phyloP scores from a whole-genome alignment of 108 stramenopile genomes.

The Cylindrotheca closterium region DNA sequence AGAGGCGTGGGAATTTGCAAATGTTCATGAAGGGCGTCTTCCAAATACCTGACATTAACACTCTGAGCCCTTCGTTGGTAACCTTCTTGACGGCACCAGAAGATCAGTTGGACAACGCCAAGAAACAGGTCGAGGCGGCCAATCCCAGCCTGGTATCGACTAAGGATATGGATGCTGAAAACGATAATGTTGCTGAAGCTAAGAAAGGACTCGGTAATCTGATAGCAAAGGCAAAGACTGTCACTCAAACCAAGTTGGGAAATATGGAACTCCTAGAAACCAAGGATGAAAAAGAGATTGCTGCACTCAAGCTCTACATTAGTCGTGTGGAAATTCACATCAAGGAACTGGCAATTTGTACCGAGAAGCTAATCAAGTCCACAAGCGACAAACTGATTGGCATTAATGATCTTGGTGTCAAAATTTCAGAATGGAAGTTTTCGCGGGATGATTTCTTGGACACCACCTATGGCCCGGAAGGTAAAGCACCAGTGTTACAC shows the following conservation, averaged over 20 bases:
- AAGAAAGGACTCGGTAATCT: slow-evolving; percentile 49
- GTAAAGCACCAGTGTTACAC: neutral
- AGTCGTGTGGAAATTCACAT: slow-evolving; percentile 64
- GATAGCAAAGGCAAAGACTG: slow-evolving; percentile 54
- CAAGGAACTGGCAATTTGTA: slow-evolving; percentile 67
- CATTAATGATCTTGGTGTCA: slow-evolving; percentile 81
- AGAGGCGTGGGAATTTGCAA: slow-evolving; percentile 74
- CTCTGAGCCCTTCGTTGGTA: slow-evolving; percentile 17
- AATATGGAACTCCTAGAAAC: slow-evolving; percentile 57
- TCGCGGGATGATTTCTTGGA: neutral
- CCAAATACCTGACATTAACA: slow-evolving; percentile 71
- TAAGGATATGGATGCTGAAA: slow-evolving; percentile 29
- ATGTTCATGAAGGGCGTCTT: slow-evolving; percentile 71
- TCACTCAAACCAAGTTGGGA: slow-evolving; percentile 41
- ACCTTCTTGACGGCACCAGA: slow-evolving; percentile 12
- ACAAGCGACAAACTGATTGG: slow-evolving; percentile 57
- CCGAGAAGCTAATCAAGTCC: slow-evolving; percentile 63
- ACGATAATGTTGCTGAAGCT: slow-evolving; percentile 1
- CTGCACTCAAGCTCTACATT: slow-evolving; percentile 67
- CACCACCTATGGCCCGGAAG: neutral
- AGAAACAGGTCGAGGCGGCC: slow-evolving; percentile 38
- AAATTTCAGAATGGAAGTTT: slow-evolving; percentile 58
- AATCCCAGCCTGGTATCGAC: slow-evolving; percentile 18
- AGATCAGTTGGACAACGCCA: slow-evolving; percentile 50
- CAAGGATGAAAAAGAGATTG: slow-evolving; percentile 63